Percentiles rank a stretch among this genome's conserved stretches.
Conservation (phyloP, 352 stramenopile genomes). For the Phytophthora crassamura region DNA sequence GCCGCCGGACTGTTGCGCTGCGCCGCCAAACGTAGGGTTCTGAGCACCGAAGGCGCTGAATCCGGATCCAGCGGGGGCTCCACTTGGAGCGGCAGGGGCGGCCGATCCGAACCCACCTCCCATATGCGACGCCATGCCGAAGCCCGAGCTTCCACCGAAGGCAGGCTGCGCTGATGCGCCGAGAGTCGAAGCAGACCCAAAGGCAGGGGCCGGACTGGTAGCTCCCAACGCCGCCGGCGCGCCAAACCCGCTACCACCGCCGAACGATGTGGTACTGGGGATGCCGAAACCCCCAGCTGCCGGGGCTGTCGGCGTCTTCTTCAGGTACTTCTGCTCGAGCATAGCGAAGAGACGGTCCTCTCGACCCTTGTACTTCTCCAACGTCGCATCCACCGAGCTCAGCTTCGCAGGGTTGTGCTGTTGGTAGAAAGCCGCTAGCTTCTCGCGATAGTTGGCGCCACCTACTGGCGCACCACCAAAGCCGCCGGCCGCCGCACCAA, state of each 20-base stretch:
- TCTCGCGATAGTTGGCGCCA: conserved; percentile 60
- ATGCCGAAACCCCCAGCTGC: conserved; percentile 50
- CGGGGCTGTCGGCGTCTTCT: conserved; percentile 32
- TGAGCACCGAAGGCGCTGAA: conserved; percentile 56
- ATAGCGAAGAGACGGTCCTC: conserved; percentile 75
- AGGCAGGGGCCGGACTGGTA: conserved; percentile 43
- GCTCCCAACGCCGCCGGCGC: conserved; percentile 54
- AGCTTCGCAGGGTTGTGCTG: conserved; percentile 78
- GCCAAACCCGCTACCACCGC: conserved; percentile 56
- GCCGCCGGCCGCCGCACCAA: conserved; percentile 36
- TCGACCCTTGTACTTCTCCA: conserved; percentile 80
- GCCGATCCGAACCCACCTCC: conserved; percentile 41
- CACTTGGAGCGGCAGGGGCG: conserved; percentile 25
- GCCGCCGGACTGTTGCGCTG: conserved; percentile 27
- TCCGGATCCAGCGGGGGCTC: conserved; percentile 36
- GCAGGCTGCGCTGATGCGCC: conserved; percentile 45
- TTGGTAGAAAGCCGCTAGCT: conserved; percentile 73
- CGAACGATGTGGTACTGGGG: conserved; percentile 43
- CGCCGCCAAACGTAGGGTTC: conserved; percentile 39
- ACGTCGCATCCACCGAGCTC: conserved; percentile 65
- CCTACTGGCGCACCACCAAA: conserved; percentile 40
- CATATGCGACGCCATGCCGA: conserved; percentile 36
- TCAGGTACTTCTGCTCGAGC: conserved; percentile 81
- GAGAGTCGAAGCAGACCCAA: conserved; percentile 57
- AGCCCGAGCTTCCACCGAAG: conserved; percentile 41